Evolutionary conservation across 2,329 filamentous ascomycete species (phyloP).

Genomic region (Colletotrichum higginsianum): DNA sequence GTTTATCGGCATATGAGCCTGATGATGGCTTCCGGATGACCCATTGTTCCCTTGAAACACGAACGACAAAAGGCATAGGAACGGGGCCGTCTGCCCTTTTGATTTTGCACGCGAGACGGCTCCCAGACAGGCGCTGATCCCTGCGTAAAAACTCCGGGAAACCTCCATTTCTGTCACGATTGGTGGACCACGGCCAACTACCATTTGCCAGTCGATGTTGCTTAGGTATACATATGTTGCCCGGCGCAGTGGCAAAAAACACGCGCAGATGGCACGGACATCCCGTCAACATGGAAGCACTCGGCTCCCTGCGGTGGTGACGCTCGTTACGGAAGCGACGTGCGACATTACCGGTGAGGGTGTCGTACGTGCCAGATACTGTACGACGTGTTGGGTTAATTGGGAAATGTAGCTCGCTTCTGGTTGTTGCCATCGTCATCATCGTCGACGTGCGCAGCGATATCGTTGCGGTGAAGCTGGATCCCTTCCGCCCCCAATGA

Average conservation of each 20-base stretch:
- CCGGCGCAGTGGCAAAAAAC: neutral
- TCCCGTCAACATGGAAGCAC: neutral
- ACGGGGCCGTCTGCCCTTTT: neutral
- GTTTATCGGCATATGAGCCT: neutral
- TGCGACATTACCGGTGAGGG: neutral
- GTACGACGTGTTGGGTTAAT: neutral
- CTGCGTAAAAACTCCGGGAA: neutral
- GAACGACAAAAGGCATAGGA: neutral
- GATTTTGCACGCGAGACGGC: neutral
- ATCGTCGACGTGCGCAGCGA: neutral
- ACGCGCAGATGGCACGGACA: neutral
- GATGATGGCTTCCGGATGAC: neutral
- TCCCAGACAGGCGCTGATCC: neutral
- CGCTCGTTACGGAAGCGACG: conserved; percentile 23
- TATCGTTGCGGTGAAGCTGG: neutral
- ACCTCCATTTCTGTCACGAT: neutral
- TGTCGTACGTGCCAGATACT: neutral
- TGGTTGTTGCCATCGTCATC: neutral
- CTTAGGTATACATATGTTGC: neutral
- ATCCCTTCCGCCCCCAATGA: neutral
- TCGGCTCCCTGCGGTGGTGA: neutral
- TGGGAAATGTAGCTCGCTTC: neutral
- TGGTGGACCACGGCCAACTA: neutral
- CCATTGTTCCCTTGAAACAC: neutral
- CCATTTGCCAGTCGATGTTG: neutral